phyloP scores from a whole-genome alignment of 306 rosid species.

The Cicer judaicum region DNA sequence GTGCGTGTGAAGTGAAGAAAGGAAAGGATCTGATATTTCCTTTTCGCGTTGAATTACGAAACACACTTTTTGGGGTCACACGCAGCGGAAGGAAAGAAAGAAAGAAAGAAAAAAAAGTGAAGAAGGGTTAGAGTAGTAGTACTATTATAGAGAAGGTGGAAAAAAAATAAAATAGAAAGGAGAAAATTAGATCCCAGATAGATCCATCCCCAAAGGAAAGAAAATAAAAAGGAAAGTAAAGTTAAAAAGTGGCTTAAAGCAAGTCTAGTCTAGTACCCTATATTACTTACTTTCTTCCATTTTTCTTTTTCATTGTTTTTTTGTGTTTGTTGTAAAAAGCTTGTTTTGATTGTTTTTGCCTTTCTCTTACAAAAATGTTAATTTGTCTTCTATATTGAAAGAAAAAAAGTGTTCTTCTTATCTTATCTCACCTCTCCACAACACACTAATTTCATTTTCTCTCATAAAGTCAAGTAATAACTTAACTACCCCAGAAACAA shows the following conservation, averaged over 20 bases:
- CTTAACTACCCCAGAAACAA: neutral
- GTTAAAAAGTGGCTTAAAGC: neutral
- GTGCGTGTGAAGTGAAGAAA: conserved; percentile 48
- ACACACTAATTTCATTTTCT: conserved; percentile 49
- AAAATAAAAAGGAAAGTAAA: conserved; percentile 29
- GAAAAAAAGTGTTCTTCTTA: conserved; percentile 41
- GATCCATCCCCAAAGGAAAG: neutral
- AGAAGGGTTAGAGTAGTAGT: neutral
- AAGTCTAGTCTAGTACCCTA: too few species aligned
- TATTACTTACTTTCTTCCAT: too few species aligned
- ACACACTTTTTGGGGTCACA: conserved; percentile 42
- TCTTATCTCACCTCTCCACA: conserved; percentile 43
- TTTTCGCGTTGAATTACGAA: conserved; percentile 75
- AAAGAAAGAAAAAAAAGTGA: neutral
- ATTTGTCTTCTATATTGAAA: conserved; percentile 68
- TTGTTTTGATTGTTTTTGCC: conserved; percentile 51
- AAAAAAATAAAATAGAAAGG: neutral
- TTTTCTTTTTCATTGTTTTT: conserved; percentile 38
- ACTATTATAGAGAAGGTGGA: too few species aligned
- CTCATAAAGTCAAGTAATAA: conserved; percentile 44
- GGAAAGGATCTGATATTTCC: conserved; percentile 61
- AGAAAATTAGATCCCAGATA: conserved; percentile 44
- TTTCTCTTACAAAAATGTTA: conserved; percentile 46
- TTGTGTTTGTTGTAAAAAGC: conserved; percentile 57
- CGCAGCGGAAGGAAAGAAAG: neutral